A percentile compares a stretch with the other conserved stretches of the same genome.
phyloP scores from a whole-genome alignment of 495 filamentous ascomycete species.

The Lichenothelia convexa region DNA sequence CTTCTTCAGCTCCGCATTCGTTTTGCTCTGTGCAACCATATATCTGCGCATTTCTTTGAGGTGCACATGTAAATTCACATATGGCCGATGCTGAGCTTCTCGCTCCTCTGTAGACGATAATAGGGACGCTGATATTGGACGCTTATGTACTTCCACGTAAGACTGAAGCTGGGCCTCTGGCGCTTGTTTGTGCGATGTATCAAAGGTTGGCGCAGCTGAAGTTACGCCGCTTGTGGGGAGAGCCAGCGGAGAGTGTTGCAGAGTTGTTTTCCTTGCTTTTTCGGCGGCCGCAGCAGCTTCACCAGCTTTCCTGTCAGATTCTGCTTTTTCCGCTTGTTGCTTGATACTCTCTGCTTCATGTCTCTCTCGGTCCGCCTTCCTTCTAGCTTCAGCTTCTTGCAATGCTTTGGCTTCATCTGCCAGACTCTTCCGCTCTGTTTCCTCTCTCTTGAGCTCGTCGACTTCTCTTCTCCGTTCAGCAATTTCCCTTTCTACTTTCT shows the following conservation, averaged over 20 bases:
- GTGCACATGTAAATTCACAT: constrained; percentile 49
- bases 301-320: constrained; percentile 10
- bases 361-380: constrained; percentile 10
- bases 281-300: constrained; percentile 12
- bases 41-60: constrained; percentile 52
- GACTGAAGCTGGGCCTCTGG: constrained; percentile 1
- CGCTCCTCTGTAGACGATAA: constrained; percentile 16
- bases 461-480: constrained; percentile 2
- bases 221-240: background rate
- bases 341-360: background rate
- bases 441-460: constrained; percentile 3
- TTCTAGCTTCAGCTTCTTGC: constrained; percentile 5
- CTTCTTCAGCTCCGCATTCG: constrained; percentile 38
- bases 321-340: constrained; percentile 7
- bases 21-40: constrained; percentile 29
- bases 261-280: constrained; percentile 7
- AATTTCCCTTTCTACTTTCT: constrained; percentile 6
- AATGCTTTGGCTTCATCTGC: constrained; percentile 2
- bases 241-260: background rate
- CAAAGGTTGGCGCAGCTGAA: background rate
- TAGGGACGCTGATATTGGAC: too few species aligned
- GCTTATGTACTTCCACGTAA: too few species aligned
- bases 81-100: constrained; percentile 34
- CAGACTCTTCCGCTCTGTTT: constrained; percentile 3
- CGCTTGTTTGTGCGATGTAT: background rate